phyloP scores from a whole-genome alignment of 1,284 basidiomycete genomes.

The Tilletia caries region DNA sequence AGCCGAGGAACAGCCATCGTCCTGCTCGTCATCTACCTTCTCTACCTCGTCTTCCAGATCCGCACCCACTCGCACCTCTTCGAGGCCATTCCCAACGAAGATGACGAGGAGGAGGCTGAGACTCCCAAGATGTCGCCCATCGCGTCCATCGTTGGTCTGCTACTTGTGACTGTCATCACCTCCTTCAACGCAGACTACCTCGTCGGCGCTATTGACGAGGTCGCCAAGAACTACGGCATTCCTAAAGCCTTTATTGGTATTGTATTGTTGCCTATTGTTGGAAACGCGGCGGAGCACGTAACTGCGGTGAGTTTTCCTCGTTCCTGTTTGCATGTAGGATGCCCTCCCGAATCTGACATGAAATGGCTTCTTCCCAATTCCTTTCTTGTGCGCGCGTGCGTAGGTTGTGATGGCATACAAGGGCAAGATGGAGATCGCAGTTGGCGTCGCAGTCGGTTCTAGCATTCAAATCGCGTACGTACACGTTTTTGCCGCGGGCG shows the following conservation, averaged over 20 bases:
- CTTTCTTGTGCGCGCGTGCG: not conserved
- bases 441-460: slow-evolving; percentile 83
- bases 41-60: slow-evolving; percentile 60
- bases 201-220: slow-evolving; percentile 52
- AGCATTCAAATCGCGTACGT: slow-evolving; percentile 57
- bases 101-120: slow-evolving; percentile 43
- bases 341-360: too few relatives aligned
- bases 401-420: slow-evolving; percentile 38
- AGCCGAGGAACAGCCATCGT: slow-evolving; percentile 56
- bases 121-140: slow-evolving; percentile 43
- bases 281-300: slow-evolving; percentile 61
- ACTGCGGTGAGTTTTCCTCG: slow-evolving; percentile 36
- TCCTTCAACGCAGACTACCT: slow-evolving; percentile 55
- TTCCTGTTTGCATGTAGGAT: too few relatives aligned
- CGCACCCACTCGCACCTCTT: slow-evolving; percentile 49
- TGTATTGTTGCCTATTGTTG: slow-evolving; percentile 78
- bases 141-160: slow-evolving; percentile 45
- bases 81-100: slow-evolving; percentile 32
- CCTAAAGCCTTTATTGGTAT: slow-evolving; percentile 52
- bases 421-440: slow-evolving; percentile 56
- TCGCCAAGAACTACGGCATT: slow-evolving; percentile 48
- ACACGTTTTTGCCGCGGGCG: not conserved
- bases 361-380: too few relatives aligned
- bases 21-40: slow-evolving; percentile 74
- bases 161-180: slow-evolving; percentile 45